A percentile compares a stretch with the other conserved stretches of the same genome.
Conservation (phyloP, 257 asterid genomes). For the Salvia rosmarinus region DNA sequence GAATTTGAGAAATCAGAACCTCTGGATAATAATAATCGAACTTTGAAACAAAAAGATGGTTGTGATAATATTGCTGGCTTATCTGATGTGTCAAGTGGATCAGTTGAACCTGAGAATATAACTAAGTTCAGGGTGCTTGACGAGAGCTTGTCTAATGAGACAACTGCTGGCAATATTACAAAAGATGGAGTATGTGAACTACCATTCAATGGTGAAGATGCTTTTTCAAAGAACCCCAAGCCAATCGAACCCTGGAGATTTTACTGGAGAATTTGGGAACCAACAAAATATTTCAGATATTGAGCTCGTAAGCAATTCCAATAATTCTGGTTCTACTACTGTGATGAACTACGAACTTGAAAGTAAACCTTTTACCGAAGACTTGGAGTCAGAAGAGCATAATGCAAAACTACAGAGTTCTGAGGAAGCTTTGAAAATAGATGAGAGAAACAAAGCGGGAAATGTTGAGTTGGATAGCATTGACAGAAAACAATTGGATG, state of each 20-base stretch:
- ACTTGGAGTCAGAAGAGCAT: constrained; percentile 34
- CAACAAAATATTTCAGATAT: constrained; percentile 29
- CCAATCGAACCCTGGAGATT: constrained; percentile 31
- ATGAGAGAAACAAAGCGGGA: constrained; percentile 30
- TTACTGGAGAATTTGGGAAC: constrained; percentile 11
- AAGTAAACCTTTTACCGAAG: constrained; percentile 32
- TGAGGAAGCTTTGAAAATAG: constrained; percentile 36
- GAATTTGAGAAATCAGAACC: constrained; percentile 40
- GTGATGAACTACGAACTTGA: constrained; percentile 32
- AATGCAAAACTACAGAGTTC: constrained; percentile 14
- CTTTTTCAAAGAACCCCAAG: constrained; percentile 27
- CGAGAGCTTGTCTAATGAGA: constrained; percentile 36
- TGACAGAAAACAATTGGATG: constrained; percentile 35
- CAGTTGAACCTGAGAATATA: constrained; percentile 36
- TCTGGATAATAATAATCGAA: constrained; percentile 32
- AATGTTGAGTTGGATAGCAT: constrained; percentile 27
- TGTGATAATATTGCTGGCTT: constrained; percentile 31
- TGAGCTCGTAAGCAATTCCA: constrained; percentile 35
- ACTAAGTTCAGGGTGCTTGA: constrained; percentile 13
- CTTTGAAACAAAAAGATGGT: constrained; percentile 32
- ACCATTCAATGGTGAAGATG: constrained; percentile 33
- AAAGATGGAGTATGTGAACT: constrained; percentile 40
- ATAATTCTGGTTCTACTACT: constrained; percentile 29
- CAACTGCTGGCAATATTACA: constrained; percentile 21
- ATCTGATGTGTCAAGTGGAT: constrained; percentile 21